A percentile compares a stretch with the other conserved stretches of the same genome.
These are phyloP conservation scores for Solanum neorickii DNA, from an alignment of 257 asterid genomes.

Conservation along the genomic window DNA sequence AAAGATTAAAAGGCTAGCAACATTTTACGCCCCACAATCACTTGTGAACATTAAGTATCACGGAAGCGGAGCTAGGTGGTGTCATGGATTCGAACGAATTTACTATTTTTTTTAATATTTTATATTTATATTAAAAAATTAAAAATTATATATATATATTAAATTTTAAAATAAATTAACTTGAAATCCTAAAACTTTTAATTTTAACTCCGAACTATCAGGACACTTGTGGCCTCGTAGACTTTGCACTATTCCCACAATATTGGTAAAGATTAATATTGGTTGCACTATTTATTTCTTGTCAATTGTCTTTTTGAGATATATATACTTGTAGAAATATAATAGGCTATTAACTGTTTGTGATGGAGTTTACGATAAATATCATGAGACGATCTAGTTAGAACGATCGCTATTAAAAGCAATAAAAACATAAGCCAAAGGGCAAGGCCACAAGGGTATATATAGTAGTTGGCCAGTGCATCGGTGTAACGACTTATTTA, in stretches of 20 bases:
- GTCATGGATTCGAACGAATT: fast-evolving
- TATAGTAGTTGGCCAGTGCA: no score
- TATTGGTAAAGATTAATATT: not conserved
- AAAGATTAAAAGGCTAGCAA: not conserved
- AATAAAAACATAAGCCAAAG: no score
- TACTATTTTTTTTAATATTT: fast-evolving
- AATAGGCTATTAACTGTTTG: not conserved
- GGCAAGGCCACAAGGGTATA: no score
- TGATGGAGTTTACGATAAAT: not conserved
- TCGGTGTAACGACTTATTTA: no score
- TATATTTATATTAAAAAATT: no score
- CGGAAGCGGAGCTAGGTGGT: no score
- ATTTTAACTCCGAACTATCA: no score
- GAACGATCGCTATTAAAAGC: no score
- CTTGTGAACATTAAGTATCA: not conserved
- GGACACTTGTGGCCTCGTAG: no score
- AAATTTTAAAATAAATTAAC: no score
- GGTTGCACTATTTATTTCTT: not conserved
- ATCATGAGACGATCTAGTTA: no score
- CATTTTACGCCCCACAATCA: not conserved
- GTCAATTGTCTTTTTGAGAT: not conserved
- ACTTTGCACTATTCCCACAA: not conserved
- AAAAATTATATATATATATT: no score
- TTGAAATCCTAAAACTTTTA: fast-evolving
- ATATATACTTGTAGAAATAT: not conserved